A percentile compares a stretch with the other conserved stretches of the same genome.
phyloP scores from a whole-genome alignment of 2,329 filamentous ascomycete genomes.

The Tolypocladium tundrense region DNA sequence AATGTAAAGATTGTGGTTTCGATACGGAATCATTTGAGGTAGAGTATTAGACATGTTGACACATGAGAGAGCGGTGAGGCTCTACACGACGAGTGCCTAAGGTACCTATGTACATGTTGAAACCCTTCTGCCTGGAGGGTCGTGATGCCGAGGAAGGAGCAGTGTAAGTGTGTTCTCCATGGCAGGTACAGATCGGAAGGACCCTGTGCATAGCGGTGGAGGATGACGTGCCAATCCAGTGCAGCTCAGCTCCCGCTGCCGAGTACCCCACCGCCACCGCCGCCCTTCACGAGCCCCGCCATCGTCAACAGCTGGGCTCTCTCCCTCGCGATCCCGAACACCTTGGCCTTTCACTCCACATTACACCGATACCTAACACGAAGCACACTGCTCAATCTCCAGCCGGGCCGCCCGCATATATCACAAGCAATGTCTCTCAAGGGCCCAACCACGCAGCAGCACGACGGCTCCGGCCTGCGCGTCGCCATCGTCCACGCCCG shows the following conservation, averaged over 20 bases:
- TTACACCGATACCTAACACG: background rate
- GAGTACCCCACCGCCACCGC: background rate
- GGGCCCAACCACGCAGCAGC: slow-evolving; percentile 45
- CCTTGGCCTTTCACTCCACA: background rate
- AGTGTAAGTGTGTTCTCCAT: background rate
- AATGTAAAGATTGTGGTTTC: background rate
- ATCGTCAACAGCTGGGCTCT: background rate
- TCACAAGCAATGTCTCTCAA: slow-evolving; percentile 35
- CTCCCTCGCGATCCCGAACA: background rate
- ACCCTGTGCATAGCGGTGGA: background rate
- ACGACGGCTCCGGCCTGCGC: slow-evolving; percentile 64
- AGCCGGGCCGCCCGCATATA: background rate
- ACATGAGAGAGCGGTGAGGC: background rate
- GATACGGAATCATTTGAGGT: background rate
- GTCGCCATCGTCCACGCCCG: slow-evolving; percentile 93
- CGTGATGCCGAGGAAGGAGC: background rate
- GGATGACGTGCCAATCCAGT: too few relatives aligned
- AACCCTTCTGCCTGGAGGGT: background rate
- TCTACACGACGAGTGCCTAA: background rate
- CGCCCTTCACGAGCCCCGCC: background rate
- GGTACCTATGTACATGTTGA: background rate
- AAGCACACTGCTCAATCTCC: background rate
- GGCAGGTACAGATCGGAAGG: background rate
- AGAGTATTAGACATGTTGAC: background rate
- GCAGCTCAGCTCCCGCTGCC: too few relatives aligned